Base-by-base conservation (phyloP, 2,329 filamentous ascomycete species). In the Aphanocladium album region DNA sequence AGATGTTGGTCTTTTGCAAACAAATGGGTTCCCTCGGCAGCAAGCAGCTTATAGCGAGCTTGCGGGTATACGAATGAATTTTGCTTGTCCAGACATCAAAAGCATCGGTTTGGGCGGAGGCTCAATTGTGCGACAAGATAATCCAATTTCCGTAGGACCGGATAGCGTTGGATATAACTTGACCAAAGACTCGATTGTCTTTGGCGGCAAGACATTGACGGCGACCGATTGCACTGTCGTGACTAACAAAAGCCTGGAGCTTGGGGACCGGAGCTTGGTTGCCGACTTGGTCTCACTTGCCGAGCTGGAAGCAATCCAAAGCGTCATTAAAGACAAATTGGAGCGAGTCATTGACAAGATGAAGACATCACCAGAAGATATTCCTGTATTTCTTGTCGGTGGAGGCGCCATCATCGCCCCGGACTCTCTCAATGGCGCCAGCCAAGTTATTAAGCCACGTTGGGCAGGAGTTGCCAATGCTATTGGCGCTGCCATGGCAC, bases 391-490 rank as follows among this genome's bases (percentile, higher is more conserved):
- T 1, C 79, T 88, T 0, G 86, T 89, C 0, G 86, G 86, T 8
- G 86, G 86, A 0, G 86, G 86, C 5, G 83, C 84, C 1, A 74
- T 87, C 11, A 77, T 88, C 47, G 80, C 82, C 0, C 84, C 83
- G 0, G 75, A 82, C 39, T 69, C 77, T n/a, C 73, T 88, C 0
- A 72, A 74, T 35, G 84, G 84, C 1, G 84, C 83, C 9, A 83
- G 80, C 62, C 75, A 72, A 35, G 81, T 87, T 1, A 70, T 85
- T 49, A 84, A 81, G 63, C 83, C 83, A 0, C 72, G 78, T 45
- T 85, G 79, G 74, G 80, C 83, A 2, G 79, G 79, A 3, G 83
- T 88, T 1, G 85, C 86, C 9, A 88, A 88, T 66, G 85, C 85
- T 0, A 84, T 88, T 11, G 85, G 85, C 1, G 85, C 85, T 9